Conservation (phyloP, 169 alveolate genomes). For the Eimeria brunetti region DNA sequence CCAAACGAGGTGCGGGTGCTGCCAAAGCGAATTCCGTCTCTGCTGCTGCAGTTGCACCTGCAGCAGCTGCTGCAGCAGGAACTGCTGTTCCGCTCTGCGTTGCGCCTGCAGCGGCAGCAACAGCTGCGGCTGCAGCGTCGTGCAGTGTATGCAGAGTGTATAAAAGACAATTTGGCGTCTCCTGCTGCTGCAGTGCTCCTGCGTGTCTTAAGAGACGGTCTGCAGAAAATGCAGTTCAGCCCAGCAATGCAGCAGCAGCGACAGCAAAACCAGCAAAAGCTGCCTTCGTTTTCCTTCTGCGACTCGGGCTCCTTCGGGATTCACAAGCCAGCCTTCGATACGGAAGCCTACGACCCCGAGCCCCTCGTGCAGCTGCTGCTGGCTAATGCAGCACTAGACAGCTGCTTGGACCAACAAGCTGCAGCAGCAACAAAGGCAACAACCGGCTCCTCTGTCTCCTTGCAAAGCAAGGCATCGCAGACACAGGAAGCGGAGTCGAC, state of each 20-base stretch:
- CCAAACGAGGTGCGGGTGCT: constrained; percentile 12
- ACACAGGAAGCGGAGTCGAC: neutral
- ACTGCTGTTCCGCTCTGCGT: neutral
- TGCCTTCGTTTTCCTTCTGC: neutral
- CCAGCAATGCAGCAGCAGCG: too few species aligned
- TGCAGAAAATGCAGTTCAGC: neutral
- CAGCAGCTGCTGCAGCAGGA: constrained; percentile 32
- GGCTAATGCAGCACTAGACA: neutral
- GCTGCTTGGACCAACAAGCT: neutral
- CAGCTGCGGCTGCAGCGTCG: constrained; percentile 15
- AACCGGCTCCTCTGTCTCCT: too few species aligned
- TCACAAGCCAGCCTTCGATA: neutral
- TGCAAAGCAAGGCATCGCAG: too few species aligned
- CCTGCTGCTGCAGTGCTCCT: neutral
- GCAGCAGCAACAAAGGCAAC: neutral
- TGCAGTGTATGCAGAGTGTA: too few species aligned
- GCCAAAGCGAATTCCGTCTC: constrained; percentile 1
- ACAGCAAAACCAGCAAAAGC: neutral
- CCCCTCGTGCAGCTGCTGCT: constrained; percentile 24
- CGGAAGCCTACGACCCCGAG: constrained; percentile 44
- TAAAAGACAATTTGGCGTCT: neutral
- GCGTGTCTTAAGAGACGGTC: neutral
- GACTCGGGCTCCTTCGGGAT: constrained; percentile 27
- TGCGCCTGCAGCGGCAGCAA: neutral
- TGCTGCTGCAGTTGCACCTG: too few species aligned